Conservation (phyloP, 805 yeast genomes). For the Metschnikowia vanudenii region DNA sequence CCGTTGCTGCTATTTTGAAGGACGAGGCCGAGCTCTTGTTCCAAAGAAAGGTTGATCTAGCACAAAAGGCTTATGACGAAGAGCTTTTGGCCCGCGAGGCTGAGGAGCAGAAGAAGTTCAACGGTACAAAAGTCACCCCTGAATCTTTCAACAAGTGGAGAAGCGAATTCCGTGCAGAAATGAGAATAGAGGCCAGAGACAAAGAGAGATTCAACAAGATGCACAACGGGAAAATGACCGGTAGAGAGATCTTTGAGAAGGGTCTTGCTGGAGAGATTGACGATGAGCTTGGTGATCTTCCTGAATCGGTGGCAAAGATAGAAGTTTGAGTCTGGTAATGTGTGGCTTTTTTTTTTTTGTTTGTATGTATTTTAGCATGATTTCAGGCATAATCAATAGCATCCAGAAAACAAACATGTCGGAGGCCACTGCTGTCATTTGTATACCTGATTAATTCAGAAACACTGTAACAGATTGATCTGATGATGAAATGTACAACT, state of each 20-base stretch:
- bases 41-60: constrained; percentile 50
- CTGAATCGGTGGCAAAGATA: constrained; percentile 20
- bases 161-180: constrained; percentile 61
- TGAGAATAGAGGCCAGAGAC: constrained; percentile 63
- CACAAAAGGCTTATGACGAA: constrained; percentile 58
- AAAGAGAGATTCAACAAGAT: constrained; percentile 50
- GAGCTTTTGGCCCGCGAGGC: constrained; percentile 63
- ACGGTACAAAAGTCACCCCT: constrained; percentile 83
- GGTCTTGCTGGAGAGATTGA: constrained; percentile 79
- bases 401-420: neutral
- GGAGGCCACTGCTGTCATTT: neutral
- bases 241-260: constrained; percentile 83
- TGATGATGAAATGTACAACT: too few relatives aligned
- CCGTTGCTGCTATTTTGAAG: constrained; percentile 72
- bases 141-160: constrained; percentile 81
- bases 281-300: constrained; percentile 24
- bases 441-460: neutral
- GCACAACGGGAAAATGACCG: constrained; percentile 78
- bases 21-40: constrained; percentile 76
- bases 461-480: neutral
- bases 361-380: neutral
- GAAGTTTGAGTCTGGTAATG: constrained; percentile 10
- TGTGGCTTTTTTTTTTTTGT: too few relatives aligned
- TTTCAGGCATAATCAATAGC: neutral
- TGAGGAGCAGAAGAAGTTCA: constrained; percentile 85